Conservation (phyloP, 768 basidiomycete genomes). For the Lyophyllum atratum region DNA sequence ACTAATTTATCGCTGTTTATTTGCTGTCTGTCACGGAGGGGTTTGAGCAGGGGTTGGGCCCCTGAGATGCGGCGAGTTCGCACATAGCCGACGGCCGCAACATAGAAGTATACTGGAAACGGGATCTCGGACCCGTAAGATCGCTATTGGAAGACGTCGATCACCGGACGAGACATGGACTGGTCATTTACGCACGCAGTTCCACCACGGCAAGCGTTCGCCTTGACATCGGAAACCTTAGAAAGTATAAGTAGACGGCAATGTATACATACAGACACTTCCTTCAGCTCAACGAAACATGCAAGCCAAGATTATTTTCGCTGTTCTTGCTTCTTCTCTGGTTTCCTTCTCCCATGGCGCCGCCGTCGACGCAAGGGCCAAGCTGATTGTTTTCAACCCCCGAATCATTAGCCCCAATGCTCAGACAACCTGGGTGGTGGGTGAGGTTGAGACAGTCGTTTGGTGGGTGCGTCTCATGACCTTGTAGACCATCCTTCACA, state of each 20-base stretch:
- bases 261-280: not conserved
- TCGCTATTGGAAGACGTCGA: not conserved
- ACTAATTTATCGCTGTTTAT: constrained; percentile 1
- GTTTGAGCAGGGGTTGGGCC: not conserved
- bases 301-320: constrained; percentile 15
- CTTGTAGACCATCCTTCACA: not conserved
- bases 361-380: constrained; percentile 1
- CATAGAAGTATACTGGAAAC: too few relatives aligned
- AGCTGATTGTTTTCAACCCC: constrained; percentile 30
- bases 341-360: constrained; percentile 25
- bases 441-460: constrained; percentile 23
- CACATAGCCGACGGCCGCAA: too few relatives aligned
- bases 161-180: too few relatives aligned
- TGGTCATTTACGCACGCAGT: too few relatives aligned
- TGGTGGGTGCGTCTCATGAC: constrained; percentile 25
- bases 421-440: constrained; percentile 27
- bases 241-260: not conserved
- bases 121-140: too few relatives aligned
- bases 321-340: not conserved
- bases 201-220: too few relatives aligned
- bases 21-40: not conserved
- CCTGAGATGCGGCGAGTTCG: too few relatives aligned
- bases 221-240: too few relatives aligned
- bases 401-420: constrained; percentile 26
- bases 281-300: not conserved